Conservation (phyloP, 768 basidiomycete genomes). For the Lyophyllum atratum region DNA sequence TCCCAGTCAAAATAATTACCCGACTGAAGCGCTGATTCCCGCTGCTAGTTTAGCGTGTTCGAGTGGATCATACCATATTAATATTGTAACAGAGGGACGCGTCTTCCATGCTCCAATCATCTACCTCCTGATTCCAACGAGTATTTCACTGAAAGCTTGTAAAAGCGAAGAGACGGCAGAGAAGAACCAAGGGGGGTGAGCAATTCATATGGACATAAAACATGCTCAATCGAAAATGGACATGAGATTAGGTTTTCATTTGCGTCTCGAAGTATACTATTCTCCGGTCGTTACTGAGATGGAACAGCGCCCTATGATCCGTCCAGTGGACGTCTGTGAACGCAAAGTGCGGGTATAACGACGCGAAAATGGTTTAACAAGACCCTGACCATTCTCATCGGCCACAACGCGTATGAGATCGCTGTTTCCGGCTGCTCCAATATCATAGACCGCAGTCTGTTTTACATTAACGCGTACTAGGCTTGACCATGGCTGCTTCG, state of each 20-base stretch:
- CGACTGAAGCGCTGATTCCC: too few species aligned
- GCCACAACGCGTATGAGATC: conserved; percentile 12
- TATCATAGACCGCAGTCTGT: conserved; percentile 18
- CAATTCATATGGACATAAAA: too few species aligned
- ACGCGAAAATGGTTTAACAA: conserved; percentile 10
- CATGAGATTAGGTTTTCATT: neutral
- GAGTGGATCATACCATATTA: too few species aligned
- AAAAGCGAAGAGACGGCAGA: too few species aligned
- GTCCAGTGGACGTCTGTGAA: conserved; percentile 3
- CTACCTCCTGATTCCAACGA: too few species aligned
- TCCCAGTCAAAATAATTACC: too few species aligned
- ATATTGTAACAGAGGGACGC: too few species aligned
- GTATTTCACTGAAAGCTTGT: too few species aligned
- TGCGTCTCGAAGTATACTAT: neutral
- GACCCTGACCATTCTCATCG: conserved; percentile 15
- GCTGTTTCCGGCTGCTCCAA: neutral
- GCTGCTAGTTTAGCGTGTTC: too few species aligned
- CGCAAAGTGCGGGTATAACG: conserved; percentile 12
- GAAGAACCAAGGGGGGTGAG: too few species aligned
- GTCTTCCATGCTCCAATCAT: too few species aligned
- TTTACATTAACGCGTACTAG: conserved; percentile 7
- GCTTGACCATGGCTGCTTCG: conserved; percentile 15
- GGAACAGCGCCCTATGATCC: conserved; percentile 7
- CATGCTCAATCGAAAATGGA: neutral
- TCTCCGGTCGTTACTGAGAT: neutral